These are phyloP conservation scores for Pseudogymnoascus sp. DNA, from an alignment of 2,329 filamentous ascomycete genomes.

Conservation along the genomic window DNA sequence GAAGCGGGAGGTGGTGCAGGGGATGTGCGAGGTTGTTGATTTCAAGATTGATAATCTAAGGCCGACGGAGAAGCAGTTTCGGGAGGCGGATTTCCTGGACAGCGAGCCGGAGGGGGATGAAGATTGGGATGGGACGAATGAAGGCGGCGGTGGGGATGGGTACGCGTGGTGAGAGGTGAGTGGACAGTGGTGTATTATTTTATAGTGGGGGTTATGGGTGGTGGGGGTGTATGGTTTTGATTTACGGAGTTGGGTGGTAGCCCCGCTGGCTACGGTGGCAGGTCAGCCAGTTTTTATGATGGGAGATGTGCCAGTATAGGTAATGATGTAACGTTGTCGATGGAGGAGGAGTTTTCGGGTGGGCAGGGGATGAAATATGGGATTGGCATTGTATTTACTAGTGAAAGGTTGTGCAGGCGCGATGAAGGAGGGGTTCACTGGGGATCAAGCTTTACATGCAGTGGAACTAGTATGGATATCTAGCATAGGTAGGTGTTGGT, in stretches of 20 bases:
- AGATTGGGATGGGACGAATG: slow-evolving; percentile 37
- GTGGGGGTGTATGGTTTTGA: not conserved
- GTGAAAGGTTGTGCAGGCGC: not conserved
- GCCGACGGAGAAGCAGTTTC: slow-evolving; percentile 58
- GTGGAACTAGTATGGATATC: not conserved
- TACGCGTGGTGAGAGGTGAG: slow-evolving; percentile 12
- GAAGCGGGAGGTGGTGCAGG: slow-evolving; percentile 46
- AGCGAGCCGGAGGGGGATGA: slow-evolving; percentile 49
- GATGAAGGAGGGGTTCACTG: not conserved
- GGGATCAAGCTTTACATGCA: not conserved
- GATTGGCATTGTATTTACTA: not conserved
- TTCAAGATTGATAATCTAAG: slow-evolving; percentile 72
- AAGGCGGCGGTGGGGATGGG: not conserved
- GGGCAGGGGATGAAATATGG: not conserved
- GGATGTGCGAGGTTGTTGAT: slow-evolving; percentile 63
- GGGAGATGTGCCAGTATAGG: not conserved
- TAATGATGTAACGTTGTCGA: not conserved
- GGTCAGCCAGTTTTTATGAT: not conserved
- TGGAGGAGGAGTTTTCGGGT: not conserved
- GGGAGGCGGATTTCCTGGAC: slow-evolving; percentile 65
- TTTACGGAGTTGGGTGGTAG: not conserved
- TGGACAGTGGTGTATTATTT: not conserved
- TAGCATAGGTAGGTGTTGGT: not conserved
- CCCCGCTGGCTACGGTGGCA: not conserved
- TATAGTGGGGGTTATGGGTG: not conserved